These are phyloP conservation scores for Metschnikowia lochheadii DNA, from an alignment of 805 yeast genomes.

Conservation along the genomic window DNA sequence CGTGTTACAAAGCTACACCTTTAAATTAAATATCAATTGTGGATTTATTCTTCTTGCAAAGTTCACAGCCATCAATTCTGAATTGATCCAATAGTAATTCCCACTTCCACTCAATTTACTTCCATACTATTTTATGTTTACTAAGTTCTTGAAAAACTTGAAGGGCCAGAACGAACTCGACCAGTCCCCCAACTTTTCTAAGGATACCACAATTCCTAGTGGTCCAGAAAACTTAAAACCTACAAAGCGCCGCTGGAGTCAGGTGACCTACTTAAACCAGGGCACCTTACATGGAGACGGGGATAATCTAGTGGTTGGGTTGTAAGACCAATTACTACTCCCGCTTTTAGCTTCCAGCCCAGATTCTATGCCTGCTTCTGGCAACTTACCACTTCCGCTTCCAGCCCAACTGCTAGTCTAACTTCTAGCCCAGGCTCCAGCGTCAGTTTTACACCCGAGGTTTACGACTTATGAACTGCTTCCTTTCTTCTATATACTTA, in stretches of 20 bases:
- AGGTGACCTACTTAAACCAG: conserved; percentile 16
- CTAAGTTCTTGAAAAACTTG: conserved; percentile 15
- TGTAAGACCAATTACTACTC: conserved; percentile 3
- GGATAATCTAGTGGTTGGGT: conserved; percentile 20
- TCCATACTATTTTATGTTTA: conserved; percentile 7
- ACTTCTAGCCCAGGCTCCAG: no score
- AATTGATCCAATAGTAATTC: no score
- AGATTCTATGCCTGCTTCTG: no score
- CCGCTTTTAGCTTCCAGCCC: no score
- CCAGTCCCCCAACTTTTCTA: conserved; percentile 2
- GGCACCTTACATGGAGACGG: conserved; percentile 19
- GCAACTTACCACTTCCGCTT: no score
- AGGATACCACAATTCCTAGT: conserved; percentile 8
- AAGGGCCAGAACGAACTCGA: conserved; percentile 7
- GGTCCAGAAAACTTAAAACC: conserved; percentile 4
- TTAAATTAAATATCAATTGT: no score
- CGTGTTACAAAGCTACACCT: no score
- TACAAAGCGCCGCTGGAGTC: conserved; percentile 18
- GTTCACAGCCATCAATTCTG: no score
- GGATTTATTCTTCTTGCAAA: no score
- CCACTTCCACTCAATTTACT: not conserved
- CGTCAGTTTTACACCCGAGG: not conserved
- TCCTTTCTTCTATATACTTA: not conserved
- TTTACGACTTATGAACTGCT: not conserved
- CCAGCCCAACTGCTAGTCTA: no score